Base-by-base conservation (phyloP, 805 yeast genomes). In the Saccharomycopsis synnaedendra region DNA sequence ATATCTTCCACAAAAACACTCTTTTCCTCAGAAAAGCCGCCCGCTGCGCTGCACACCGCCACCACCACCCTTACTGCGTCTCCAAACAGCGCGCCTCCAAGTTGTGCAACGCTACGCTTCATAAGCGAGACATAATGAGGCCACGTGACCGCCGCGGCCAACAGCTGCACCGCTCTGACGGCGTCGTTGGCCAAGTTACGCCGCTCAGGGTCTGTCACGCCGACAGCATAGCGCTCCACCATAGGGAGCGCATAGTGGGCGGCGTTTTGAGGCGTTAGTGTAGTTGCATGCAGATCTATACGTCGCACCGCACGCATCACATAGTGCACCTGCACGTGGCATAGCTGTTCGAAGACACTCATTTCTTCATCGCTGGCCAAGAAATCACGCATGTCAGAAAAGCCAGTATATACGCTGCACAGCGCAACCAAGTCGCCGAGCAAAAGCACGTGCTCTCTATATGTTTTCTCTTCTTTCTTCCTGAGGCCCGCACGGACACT, bases 211-310 rank as follows among this genome's bases (percentile, higher is more conserved):
- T 41, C 33, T 31, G 10, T 9, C 11, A 77, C 71, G 50, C 70
- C 72, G 1, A 84, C 87, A 19, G 19, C 19, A 63, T 80, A 87
- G 52, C 77, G 80, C 65, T 93, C 97, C 51, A 89, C 71, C 54
- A 89, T 75, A 4, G 98, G 97, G 48, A 93, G 64, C 40, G 93
- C 58, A 60, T 82, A 88, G 58, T 85, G 93, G 0, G 95, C 73
- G 46, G 90, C 76, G 55, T 78, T 80, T 36, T 67, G 64, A 30
- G 75, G 75, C 0, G 75, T 62, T 5, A 89, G 62, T 5, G 67
- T 54, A 27, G 61, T 49, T 4, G 77, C 73, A 40, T 71, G 57
- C 4, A 70, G 78, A 7, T 72, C 71, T 32, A 89, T 64, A 50
- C 84, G 72, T 57, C 78, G 74, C 28, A 90, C 71, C 0, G 97